Conservation (phyloP, 805 yeast genomes). For the Cyberlindnera mrakii region DNA sequence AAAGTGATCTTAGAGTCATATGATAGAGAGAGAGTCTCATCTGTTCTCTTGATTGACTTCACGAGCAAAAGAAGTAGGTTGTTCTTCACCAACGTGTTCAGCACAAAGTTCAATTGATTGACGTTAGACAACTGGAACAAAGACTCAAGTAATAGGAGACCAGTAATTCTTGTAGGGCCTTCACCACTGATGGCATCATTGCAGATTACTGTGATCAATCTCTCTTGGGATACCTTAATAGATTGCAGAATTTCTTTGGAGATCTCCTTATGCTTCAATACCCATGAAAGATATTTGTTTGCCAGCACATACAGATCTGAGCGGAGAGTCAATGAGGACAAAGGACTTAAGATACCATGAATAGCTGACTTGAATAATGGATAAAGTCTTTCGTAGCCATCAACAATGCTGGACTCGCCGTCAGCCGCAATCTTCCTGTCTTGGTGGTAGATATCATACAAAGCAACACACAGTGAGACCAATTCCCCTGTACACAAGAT, state of each 20-base stretch:
- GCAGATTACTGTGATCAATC: conserved; percentile 58
- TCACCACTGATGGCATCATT: conserved; percentile 78
- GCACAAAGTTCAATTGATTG: conserved; percentile 47
- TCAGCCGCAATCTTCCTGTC: conserved; percentile 31
- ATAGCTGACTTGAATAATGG: conserved; percentile 71
- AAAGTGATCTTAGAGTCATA: conserved; percentile 35
- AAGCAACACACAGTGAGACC: conserved; percentile 65
- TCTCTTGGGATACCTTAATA: conserved; percentile 52
- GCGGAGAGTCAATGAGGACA: conserved; percentile 60
- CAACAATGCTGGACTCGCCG: conserved; percentile 31
- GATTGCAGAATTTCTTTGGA: conserved; percentile 45
- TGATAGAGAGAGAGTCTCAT: conserved; percentile 44
- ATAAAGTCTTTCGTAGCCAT: conserved; percentile 48
- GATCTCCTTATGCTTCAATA: conserved; percentile 34
- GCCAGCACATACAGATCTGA: conserved; percentile 75
- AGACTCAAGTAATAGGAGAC: conserved; percentile 69
- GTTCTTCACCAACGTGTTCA: conserved; percentile 55
- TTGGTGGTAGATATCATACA: conserved; percentile 57
- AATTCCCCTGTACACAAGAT: conserved; percentile 66
- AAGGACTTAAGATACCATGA: conserved; percentile 65
- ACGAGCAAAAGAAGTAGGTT: conserved; percentile 63
- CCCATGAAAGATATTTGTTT: conserved; percentile 55
- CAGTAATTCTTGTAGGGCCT: conserved; percentile 68
- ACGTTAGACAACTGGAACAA: conserved; percentile 48
- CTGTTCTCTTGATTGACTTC: conserved; percentile 62